Conservation (phyloP, 2,329 filamentous ascomycete genomes). For the Metarhizium robertsii region DNA sequence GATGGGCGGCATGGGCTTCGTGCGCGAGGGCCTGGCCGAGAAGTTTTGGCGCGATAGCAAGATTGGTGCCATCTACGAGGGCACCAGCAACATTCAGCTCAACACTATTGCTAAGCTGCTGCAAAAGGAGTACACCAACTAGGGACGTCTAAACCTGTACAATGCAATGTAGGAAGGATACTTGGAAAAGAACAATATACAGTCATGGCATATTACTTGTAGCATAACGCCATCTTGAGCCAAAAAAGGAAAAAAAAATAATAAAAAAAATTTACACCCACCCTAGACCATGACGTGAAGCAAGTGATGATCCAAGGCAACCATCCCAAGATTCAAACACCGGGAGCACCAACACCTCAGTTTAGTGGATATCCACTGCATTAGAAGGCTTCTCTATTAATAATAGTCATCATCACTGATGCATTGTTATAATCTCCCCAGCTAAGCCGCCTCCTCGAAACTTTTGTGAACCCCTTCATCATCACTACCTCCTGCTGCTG, state of each 20-base stretch:
- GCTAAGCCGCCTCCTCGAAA: not conserved
- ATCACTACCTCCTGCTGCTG: not conserved
- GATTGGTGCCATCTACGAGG: slow-evolving; percentile 97
- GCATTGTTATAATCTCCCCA: not conserved
- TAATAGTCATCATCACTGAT: not conserved
- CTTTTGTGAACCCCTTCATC: not conserved
- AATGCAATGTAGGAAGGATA: not conserved
- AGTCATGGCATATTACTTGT: not conserved
- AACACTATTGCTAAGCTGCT: slow-evolving; percentile 56
- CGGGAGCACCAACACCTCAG: not conserved
- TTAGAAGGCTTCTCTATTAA: not conserved
- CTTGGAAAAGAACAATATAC: not conserved
- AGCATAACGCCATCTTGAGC: not conserved
- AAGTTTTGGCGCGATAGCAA: slow-evolving; percentile 98
- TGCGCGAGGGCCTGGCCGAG: slow-evolving; percentile 90
- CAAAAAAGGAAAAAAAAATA: not conserved
- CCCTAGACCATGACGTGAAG: not conserved
- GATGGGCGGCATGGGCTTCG: slow-evolving; percentile 99
- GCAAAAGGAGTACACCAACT: slow-evolving; percentile 50
- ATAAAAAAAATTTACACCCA: not conserved
- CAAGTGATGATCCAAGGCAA: not conserved
- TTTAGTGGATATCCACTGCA: not conserved
- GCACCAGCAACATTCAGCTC: slow-evolving; percentile 69
- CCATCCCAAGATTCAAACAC: not conserved
- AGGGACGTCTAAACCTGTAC: not conserved